A percentile compares a stretch with the other conserved stretches of the same genome.
phyloP scores from a whole-genome alignment of 148 eudicot genomes.

The Rhododendron henanense region DNA sequence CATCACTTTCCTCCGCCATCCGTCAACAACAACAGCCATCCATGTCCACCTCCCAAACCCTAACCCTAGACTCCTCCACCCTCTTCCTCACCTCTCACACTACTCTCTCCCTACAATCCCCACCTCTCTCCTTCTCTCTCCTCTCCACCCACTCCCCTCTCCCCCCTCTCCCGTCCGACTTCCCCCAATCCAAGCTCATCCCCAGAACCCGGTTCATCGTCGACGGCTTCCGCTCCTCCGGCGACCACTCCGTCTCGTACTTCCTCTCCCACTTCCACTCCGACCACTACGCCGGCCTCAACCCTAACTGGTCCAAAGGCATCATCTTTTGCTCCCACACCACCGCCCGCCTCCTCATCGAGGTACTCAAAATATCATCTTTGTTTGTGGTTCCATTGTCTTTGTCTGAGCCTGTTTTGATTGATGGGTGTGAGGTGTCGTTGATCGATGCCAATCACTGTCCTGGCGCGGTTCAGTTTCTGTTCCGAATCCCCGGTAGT shows the following conservation, averaged over 20 bases:
- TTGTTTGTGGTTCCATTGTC: conserved; percentile 34
- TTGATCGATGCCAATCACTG: conserved; percentile 92
- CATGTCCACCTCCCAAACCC: conserved; percentile 53
- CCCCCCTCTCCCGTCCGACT: conserved; percentile 46
- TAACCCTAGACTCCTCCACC: conserved; percentile 44
- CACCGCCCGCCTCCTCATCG: conserved; percentile 51
- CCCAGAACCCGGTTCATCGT: conserved; percentile 80
- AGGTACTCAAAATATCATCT: conserved; percentile 42
- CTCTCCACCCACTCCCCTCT: conserved; percentile 30
- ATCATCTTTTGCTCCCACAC: conserved; percentile 63
- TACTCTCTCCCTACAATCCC: conserved; percentile 20
- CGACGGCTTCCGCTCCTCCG: conserved; percentile 70
- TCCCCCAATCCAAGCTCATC: conserved; percentile 72
- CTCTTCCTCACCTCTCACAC: conserved; percentile 39
- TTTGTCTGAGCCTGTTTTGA: conserved; percentile 30
- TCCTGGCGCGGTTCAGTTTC: conserved; percentile 91
- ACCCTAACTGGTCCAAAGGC: conserved; percentile 63
- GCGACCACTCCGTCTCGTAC: conserved; percentile 67
- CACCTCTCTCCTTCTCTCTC: conserved; percentile 18
- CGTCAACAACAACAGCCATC: conserved; percentile 16
- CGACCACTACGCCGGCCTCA: conserved; percentile 87
- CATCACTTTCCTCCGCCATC: background rate
- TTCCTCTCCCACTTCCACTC: conserved; percentile 97
- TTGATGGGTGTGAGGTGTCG: conserved; percentile 68
- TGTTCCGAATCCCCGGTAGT: conserved; percentile 50